Evolutionary conservation across 371 early-diverging fungal genomes (phyloP), one percentile per base, ranked within the genome.

Genomic region (Mycotypha africana): DNA sequence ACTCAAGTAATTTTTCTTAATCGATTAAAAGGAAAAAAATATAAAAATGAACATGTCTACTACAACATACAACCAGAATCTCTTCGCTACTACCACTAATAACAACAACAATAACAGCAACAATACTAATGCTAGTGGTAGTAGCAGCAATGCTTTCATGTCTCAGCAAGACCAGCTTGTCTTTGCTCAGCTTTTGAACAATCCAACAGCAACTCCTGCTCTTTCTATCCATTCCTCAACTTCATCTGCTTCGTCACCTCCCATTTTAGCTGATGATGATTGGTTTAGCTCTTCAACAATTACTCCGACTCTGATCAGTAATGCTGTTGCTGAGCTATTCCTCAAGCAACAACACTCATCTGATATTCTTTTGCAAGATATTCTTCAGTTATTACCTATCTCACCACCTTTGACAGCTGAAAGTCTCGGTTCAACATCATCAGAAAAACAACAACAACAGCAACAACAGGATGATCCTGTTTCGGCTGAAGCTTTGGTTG

Each of bases 381-480:
- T 58, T 2, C 21, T 58, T 8, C 48, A 49, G 10, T 33, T 58
- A 1, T 14, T 58, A 19, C 56, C 56, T 31, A 55, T 55, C 7
- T 58, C 58, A 37, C 58, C 58, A 28, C 58, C 58, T 26, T 34
- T 58, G 11, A 58, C 58, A n/a, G 53, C 53, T 9, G 12, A 12
- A 24, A 52, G 53, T 21, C 49, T 53, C 19, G 45, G 16, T 2
- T 48, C 58, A 26, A 23, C n/a, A 1, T 20, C 22, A 26, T 38
- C 38, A 33, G 48, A 48, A 11, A n/a, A n/a, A n/a, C n/a, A n/a
- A n/a, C n/a, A n/a, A n/a, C n/a, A n/a, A n/a, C n/a, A n/a, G n/a
- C n/a, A n/a, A n/a, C n/a, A n/a, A n/a, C n/a, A n/a, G n/a, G 35
- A 58, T 36, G 35, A 43, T 22, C 25, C 15, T 8, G 45, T 26